Evolutionary conservation across 139 green algal genomes (phyloP), one percentile per base, ranked within the genome.

Genomic region (Chlamydomonas schloesseri): DNA sequence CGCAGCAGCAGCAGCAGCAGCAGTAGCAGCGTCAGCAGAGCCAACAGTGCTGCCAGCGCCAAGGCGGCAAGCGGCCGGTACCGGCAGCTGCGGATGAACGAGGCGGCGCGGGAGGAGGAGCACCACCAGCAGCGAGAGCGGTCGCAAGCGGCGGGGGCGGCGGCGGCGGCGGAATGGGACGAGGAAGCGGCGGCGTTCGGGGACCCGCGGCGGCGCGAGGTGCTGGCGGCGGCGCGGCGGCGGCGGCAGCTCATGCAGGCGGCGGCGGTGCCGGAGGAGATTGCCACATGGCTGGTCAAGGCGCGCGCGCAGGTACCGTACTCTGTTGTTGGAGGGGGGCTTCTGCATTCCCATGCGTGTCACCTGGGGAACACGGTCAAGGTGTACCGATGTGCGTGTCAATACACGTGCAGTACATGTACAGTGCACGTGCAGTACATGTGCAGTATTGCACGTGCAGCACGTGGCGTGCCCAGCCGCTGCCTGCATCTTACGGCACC

Each of bases 251-350:
- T 85, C 3, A 46, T 85, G 67, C 31, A 11, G 68, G 28, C 0
- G n/a, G 79, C 79, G 46, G 65, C 79, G 67, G n/a, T 20, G 64
- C 65, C 79, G 20, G 79, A 85, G 79, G 37, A 85, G 81, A 80
- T 79, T 26, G 81, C 81, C 26, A 28, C 15, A 6, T 87, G 81
- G 81, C 81, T 87, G 69, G 68, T 87, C 68, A 87, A 87, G 81
- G 81, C 81, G 26, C 81, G 81, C 5, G 81, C 81, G 23, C 42
- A 50, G 42, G 42, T 50, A n/a, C n/a, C n/a, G n/a, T n/a, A n/a
- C n/a, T n/a, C n/a, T n/a, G n/a, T n/a, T n/a, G n/a, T n/a, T n/a
- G n/a, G n/a, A n/a, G n/a, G n/a, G n/a, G n/a, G n/a, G n/a, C n/a
- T n/a, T n/a, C n/a, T n/a, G n/a, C n/a, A n/a, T n/a, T n/a, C n/a